Base-by-base conservation (phyloP, 805 yeast genomes). In the Candida maltosa region DNA sequence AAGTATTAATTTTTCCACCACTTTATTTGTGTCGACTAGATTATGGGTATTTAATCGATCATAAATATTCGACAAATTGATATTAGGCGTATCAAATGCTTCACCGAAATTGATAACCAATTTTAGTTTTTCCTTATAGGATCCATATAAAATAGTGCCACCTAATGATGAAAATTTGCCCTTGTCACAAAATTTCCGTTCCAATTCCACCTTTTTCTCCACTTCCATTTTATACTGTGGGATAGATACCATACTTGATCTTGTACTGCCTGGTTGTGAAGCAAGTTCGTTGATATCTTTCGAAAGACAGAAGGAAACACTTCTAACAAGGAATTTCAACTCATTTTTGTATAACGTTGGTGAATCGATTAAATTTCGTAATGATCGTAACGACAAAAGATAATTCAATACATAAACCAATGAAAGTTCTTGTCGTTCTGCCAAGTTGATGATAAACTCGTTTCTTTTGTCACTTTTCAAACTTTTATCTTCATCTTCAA, bases 371-470 rank as follows among this genome's bases (percentile, higher is more conserved):
- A 52, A 26, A 24, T 51, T 47, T 6, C 38, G 40, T 25, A 58
- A 30, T 17, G 41, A 46, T 3, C 38, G 34, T 17, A 52, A 38
- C 14, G 45, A 42, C 14, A 55, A 40, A 14, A 58, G 34, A 36
- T 48, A 46, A 32, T 58, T 58, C 5, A 62, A 32, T 1, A 53
- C 33, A 28, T 42, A 61, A 39, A 60, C 30, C 32, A 60, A 44
- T 3, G 66, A 47, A 4, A 60, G 42, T 39, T 62, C 66, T 32
- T 54, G 62, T 35, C 67, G 46, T 27, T 51, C 51, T 6, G 19
- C 12, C 7, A 43, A 22, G 10, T 24, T 29, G 6, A 35, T 29
- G 5, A 37, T 17, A 10, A 36, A 18, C 6, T 38, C 32, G 8
- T 35, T 37, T 8, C 34, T 32, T 24, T 26, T 32, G 14, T 27